Base-by-base conservation (phyloP, 495 filamentous ascomycete genomes). In the Lindgomyces ingoldianus region DNA sequence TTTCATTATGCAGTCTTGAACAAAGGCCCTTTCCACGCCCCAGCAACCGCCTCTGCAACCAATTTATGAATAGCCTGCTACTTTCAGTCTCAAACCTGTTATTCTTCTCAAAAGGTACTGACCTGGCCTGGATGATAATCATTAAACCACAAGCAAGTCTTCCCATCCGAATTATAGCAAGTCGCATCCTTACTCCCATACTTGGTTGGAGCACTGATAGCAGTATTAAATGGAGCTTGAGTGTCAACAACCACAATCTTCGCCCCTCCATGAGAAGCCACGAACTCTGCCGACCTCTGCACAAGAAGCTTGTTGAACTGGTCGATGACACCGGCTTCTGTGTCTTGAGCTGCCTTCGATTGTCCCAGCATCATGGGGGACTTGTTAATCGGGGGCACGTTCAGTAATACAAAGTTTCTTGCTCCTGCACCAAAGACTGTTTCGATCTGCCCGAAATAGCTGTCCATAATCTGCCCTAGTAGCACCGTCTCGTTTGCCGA, bases 131-230 rank as follows among this genome's bases (percentile, higher is more conserved):
- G 79, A 55, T 80, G 79, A 42, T 79, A 79, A 44, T 78, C 69
- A 57, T 80, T 78, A 52, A 73, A 78, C 79, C 79, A 81, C 45
- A 80, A 62, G 60, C 77, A 81, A 22, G 65, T 75, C 36, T 60
- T 70, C 12, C 81, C 79, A 60, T 83, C 73, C 1, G 45, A 57
- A 47, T 81, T 81, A 47, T 70, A 76, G 67, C 79, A 81, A 11
- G 68, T 75, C 25, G 76, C 74, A 55, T 81, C 72, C 10, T 74
- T 67, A 12, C 79, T 73, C 1, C 79, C 79, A 64, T 80, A 81
- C 14, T 44, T 66, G 4, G 66, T 72, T 8, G 80, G 79, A 58
- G 80, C 76, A 24, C 74, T 67, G 24, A 83, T 62, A 0, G 74
- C 75, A 21, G 33, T 64, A 60, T 76, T 72, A 66, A 83, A 81